Evolutionary conservation across 805 yeast genomes (phyloP).

Genomic region (Cyberlindnera euphorbiae): DNA sequence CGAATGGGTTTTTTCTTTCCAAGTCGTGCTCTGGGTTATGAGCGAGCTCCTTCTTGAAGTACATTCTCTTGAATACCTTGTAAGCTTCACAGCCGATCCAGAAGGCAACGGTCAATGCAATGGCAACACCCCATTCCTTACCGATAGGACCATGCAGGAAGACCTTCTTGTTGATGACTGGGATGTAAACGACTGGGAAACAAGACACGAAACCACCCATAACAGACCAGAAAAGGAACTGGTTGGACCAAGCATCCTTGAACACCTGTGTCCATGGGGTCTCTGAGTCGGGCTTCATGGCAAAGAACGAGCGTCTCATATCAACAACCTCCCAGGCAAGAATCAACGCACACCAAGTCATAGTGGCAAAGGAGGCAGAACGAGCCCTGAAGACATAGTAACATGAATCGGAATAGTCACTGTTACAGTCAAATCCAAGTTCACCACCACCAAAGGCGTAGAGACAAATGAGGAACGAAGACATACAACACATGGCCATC

Average conservation of each 20-base stretch:
- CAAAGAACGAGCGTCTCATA: conserved; percentile 62
- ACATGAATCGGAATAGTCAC: conserved; percentile 41
- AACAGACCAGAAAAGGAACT: conserved; percentile 79
- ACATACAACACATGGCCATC: conserved; percentile 69
- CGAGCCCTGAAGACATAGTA: conserved; percentile 66
- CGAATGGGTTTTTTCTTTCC: conserved; percentile 59
- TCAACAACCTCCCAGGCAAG: conserved; percentile 85
- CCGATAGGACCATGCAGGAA: conserved; percentile 68
- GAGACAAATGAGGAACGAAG: conserved; percentile 58
- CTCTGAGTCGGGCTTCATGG: conserved; percentile 57
- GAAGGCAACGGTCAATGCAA: conserved; percentile 54
- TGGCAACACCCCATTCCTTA: conserved; percentile 77
- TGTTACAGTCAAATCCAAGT: conserved; percentile 63
- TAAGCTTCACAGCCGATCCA: conserved; percentile 59
- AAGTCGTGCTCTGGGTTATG: conserved; percentile 60
- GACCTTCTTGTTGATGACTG: conserved; percentile 76
- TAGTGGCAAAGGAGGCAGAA: conserved; percentile 69
- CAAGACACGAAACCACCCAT: conserved; percentile 63
- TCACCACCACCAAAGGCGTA: conserved; percentile 63
- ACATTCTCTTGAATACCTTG: conserved; percentile 61
- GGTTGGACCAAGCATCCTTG: conserved; percentile 65
- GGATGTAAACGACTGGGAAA: conserved; percentile 82
- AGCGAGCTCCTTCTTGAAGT: conserved; percentile 34
- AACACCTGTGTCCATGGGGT: conserved; percentile 56
- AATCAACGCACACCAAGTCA: conserved; percentile 83